Evolutionary conservation across 176 grass and related monocot genomes (phyloP), one percentile per base, ranked within the genome.

Genomic region (Panicum miliaceum): DNA sequence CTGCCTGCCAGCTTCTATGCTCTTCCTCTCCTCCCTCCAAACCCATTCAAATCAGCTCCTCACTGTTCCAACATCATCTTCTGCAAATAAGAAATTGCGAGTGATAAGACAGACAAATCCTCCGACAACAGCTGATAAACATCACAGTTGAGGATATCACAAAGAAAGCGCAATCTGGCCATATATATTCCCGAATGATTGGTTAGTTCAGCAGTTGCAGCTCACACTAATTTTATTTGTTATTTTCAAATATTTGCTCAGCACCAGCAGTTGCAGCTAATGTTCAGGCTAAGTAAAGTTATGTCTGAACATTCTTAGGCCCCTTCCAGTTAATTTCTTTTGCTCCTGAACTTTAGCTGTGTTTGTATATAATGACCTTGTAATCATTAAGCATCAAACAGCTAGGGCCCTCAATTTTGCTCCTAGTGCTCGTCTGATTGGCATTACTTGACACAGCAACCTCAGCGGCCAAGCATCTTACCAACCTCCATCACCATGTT

Each of bases 401-500:
- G 25, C 36, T 80, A 79, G 88, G 84, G 32, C 72, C 71, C 3
- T 48, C 19, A 3, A 18, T 71, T 64, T 85, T 46, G 52, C 54
- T 47, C 35, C 11, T 77, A 78, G 84, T 79, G 80, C 79, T 74
- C 75, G 47, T 68, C 76, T 90, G 74, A 37, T 83, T 90, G 84
- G 84, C 67, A 65, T 83, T 59, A 60, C 73, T 47, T 86, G 78
- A 83, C 45, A 78, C 73, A 64, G n/a, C 66, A 86, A 86, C 70
- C 83, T 71, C 81, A 79, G 46, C 73, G 62, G 22, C 84, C 83
- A 86, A 78, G 79, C 59, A 86, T 86, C 73, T 58, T 20, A 70
- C 65, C 78, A 90, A 82, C 88, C 80, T 66, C 67, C 79, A 79
- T 60, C 63, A 79, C 64, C 11, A 27, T 0, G 9, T 36, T 73